Evolutionary conservation across 345 rosid genomes (phyloP), one percentile per base, ranked within the genome.

Genomic region (Punica granatum): DNA sequence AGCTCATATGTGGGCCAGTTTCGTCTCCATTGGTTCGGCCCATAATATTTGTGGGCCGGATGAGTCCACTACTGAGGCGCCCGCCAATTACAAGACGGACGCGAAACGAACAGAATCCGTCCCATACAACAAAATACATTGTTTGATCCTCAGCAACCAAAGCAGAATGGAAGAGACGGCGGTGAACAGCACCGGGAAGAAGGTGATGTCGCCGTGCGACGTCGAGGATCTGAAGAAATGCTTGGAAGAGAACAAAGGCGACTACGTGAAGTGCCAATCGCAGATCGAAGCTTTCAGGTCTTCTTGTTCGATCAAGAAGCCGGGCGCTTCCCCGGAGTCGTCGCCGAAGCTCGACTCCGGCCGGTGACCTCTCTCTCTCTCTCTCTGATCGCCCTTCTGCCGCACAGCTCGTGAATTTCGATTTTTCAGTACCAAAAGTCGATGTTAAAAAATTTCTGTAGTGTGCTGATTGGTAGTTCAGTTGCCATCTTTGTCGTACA

Each of bases 151-250:
- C n/a, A n/a, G n/a, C n/a, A n/a, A 11, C 6, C 41, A 37, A 37
- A 37, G 41, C 41, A 37, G 41, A 37, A 34, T 46, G 62, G 60
- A 16, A 35, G 46, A 48, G 21, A 33, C 37, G 67, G 67, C 14
- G 44, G 72, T 64, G 44, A 18, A 42, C 51, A 65, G 70, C 74
- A 86, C 77, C 23, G 75, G 4, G 83, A 88, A 81, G 85, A 88
- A 79, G 83, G 72, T 74, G 3, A 67, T 65, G 73, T 79, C 91
- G 25, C 71, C 91, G 16, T 92, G 97, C 71, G 97, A 86, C 30
- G 97, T 88, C 43, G 92, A 86, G 69, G 93, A 91, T 7, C 65
- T 92, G 71, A 88, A 90, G 96, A 92, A 88, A 79, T 92, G 95
- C 65, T 76, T 88, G 76, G 92, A 88, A 66, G 97, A 85, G 80